Conservation (phyloP, 371 early-diverging fungal species). For the Mucor velutinosus region DNA sequence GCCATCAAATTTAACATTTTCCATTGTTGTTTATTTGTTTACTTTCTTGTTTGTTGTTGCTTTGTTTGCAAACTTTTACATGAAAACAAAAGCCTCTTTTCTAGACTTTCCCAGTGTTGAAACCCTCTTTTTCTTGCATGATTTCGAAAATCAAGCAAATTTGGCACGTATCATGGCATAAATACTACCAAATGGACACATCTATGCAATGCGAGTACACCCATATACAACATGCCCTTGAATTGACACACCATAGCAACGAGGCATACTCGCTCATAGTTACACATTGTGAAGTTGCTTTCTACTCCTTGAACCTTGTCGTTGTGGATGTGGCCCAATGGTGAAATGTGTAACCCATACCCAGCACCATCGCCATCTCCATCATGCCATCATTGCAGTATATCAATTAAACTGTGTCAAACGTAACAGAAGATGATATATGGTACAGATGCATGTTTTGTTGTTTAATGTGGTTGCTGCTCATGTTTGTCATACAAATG, state of each 20-base stretch:
- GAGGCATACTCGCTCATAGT: background rate
- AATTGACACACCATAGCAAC: background rate
- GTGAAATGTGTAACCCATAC: background rate
- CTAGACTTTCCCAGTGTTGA: background rate
- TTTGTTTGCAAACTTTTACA: background rate
- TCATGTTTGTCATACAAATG: background rate
- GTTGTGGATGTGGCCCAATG: background rate
- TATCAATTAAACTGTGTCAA: background rate
- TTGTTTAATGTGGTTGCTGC: background rate
- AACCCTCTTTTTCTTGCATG: background rate
- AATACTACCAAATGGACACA: background rate
- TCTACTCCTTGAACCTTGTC: background rate
- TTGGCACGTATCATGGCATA: too few relatives aligned
- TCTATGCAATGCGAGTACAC: background rate
- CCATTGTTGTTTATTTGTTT: background rate
- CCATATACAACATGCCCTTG: too few relatives aligned
- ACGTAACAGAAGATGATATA: background rate
- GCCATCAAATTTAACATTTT: background rate
- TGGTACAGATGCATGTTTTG: background rate
- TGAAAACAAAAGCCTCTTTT: background rate
- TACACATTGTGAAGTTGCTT: background rate
- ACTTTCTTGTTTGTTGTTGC: background rate
- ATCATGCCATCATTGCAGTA: background rate
- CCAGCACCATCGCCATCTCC: background rate
- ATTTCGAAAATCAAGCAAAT: too few relatives aligned